Conservation (phyloP, 2,329 filamentous ascomycete species). For the Monosporascus sp. region DNA sequence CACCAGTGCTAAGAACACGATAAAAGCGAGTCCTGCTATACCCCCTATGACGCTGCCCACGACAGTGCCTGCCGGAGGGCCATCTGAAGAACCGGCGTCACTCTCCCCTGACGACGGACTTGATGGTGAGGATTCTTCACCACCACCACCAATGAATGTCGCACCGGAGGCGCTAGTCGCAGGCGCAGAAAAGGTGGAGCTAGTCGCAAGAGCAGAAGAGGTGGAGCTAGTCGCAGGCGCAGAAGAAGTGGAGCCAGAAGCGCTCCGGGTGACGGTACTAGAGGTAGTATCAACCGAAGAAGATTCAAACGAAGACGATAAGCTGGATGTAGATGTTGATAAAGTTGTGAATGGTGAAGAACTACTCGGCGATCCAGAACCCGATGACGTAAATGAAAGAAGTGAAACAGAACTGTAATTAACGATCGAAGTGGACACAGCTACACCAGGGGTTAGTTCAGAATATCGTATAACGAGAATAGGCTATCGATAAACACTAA, state of each 20-base stretch:
- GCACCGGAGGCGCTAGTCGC: constrained; percentile 9
- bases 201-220: constrained; percentile 8
- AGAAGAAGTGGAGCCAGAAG: constrained; percentile 5
- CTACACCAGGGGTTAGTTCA: constrained; percentile 7
- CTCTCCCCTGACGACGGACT: constrained; percentile 15
- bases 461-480: not conserved
- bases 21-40: constrained; percentile 52
- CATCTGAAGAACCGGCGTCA: constrained; percentile 14
- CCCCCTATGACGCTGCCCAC: constrained; percentile 54
- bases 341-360: constrained; percentile 1
- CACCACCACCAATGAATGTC: constrained; percentile 15
- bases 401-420: constrained; percentile 13
- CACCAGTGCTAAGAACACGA: constrained; percentile 49
- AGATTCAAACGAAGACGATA: constrained; percentile 6
- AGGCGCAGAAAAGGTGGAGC: constrained; percentile 7
- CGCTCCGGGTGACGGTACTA: constrained; percentile 2
- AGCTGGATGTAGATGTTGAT: constrained; percentile 4
- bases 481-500: constrained; percentile 3
- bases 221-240: constrained; percentile 10
- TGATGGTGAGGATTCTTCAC: constrained; percentile 19
- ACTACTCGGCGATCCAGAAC: not conserved
- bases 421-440: constrained; percentile 14
- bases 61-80: constrained; percentile 30
- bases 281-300: constrained; percentile 9
- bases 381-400: constrained; percentile 17